phyloP scores from a whole-genome alignment of 805 yeast genomes.

The Maudiozyma barnettii region DNA sequence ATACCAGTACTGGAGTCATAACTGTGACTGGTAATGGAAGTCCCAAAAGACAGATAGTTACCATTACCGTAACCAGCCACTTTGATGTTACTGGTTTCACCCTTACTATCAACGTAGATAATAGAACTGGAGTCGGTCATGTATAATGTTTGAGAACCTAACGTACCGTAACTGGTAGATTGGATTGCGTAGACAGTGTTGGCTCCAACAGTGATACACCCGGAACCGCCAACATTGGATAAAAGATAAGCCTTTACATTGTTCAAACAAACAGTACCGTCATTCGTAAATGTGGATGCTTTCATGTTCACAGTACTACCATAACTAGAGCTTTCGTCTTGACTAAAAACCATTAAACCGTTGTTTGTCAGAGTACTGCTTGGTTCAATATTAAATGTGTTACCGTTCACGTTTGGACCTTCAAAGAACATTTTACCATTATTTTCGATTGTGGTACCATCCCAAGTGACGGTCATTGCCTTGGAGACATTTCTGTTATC shows the following conservation, averaged over 20 bases:
- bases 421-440: slow-evolving; percentile 9
- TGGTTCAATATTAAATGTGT: slow-evolving; percentile 5
- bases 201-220: slow-evolving; percentile 11
- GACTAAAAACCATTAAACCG: slow-evolving; percentile 8
- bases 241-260: slow-evolving; percentile 3
- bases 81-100: slow-evolving; percentile 5
- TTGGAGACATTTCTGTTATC: slow-evolving; percentile 6
- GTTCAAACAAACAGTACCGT: slow-evolving; percentile 10
- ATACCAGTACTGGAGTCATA: slow-evolving; percentile 9
- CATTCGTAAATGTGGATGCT: slow-evolving; percentile 4
- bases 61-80: slow-evolving; percentile 8
- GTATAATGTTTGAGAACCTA: slow-evolving; percentile 8
- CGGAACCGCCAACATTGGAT: slow-evolving; percentile 7
- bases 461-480: slow-evolving; percentile 5
- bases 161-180: background rate
- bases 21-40: slow-evolving; percentile 2
- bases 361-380: slow-evolving; percentile 3
- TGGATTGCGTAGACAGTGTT: slow-evolving; percentile 5
- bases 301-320: slow-evolving; percentile 1
- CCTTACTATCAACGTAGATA: slow-evolving; percentile 7
- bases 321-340: slow-evolving; percentile 2
- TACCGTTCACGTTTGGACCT: slow-evolving; percentile 3
- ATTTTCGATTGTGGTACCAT: slow-evolving; percentile 6
- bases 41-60: slow-evolving; percentile 5
- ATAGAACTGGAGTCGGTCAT: slow-evolving; percentile 7